Evolutionary conservation across 257 asterid genomes (phyloP).

Genomic region (Ocimum tenuiflorum): DNA sequence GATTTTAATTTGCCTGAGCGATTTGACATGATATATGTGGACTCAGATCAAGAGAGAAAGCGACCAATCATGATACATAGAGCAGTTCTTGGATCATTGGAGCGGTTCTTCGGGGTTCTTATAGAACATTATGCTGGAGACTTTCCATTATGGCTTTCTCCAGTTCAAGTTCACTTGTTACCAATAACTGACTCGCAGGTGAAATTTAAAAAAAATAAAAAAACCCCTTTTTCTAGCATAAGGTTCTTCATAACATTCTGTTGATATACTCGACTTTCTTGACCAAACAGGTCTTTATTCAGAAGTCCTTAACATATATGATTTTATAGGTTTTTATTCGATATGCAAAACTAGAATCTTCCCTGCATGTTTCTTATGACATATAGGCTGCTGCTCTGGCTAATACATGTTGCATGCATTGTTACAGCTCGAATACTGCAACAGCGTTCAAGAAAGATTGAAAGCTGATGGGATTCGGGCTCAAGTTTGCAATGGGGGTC

Average conservation of each 20-base stretch:
- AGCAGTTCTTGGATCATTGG: conserved; percentile 94
- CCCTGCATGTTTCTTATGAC: neutral
- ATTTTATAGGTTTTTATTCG: too few relatives aligned
- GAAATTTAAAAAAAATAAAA: too few relatives aligned
- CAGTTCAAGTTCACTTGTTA: conserved; percentile 70
- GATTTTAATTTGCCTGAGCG: conserved; percentile 92
- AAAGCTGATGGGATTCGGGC: conserved; percentile 61
- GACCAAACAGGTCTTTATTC: neutral
- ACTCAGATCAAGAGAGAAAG: conserved; percentile 71
- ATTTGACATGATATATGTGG: conserved; percentile 73
- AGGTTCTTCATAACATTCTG: neutral
- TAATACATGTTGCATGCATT: conserved; percentile 13
- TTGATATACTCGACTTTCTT: too few relatives aligned
- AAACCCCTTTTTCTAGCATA: too few relatives aligned
- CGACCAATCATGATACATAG: conserved; percentile 93
- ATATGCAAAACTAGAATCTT: too few relatives aligned
- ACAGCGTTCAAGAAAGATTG: conserved; percentile 43
- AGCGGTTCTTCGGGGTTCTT: conserved; percentile 89
- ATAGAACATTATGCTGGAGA: conserved; percentile 93
- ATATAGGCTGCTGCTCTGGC: neutral
- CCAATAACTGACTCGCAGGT: conserved; percentile 93
- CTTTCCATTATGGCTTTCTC: conserved; percentile 94
- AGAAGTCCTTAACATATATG: too few relatives aligned
- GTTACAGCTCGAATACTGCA: conserved; percentile 73
- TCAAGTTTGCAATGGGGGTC: conserved; percentile 73